Percentiles rank a stretch among this genome's conserved stretches.
Evolutionary conservation across 345 rosid genomes (phyloP).

Genomic region (Populus pruinosa): DNA sequence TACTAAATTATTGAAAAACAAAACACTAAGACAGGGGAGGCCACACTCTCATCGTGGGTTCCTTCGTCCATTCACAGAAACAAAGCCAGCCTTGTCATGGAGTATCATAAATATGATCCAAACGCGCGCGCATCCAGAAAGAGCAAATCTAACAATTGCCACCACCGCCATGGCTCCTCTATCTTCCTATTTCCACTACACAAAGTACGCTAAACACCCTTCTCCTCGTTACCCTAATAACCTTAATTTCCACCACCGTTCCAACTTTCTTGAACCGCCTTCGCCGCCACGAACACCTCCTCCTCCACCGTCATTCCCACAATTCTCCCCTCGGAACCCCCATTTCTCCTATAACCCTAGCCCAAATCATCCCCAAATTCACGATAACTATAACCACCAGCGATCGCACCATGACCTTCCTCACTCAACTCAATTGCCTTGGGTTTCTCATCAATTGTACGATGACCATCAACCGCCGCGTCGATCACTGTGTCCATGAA

Average conservation of each 20-base stretch:
- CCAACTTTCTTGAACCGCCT: background rate
- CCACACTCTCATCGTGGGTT: background rate
- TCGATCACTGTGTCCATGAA: background rate
- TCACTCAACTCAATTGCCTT: constrained; percentile 22
- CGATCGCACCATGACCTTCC: constrained; percentile 22
- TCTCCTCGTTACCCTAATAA: background rate
- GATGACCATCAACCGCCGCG: constrained; percentile 8
- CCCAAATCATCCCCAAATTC: constrained; percentile 5
- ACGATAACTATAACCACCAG: background rate
- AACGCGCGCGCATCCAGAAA: background rate
- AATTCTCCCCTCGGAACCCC: background rate
- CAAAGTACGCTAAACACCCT: background rate
- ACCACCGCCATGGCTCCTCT: background rate
- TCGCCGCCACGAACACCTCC: background rate
- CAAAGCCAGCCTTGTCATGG: no score
- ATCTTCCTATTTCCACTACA: background rate
- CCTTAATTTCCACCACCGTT: background rate
- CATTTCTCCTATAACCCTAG: constrained; percentile 9
- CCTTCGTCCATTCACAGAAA: background rate
- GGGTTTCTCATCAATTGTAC: constrained; percentile 11
- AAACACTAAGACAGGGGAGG: no score
- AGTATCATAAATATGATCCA: background rate
- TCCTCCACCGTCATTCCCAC: background rate
- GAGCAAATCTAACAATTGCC: background rate
- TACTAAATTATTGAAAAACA: background rate